These are phyloP conservation scores for Trichoderma atrobrunneum DNA, from an alignment of 2,329 filamentous ascomycete genomes.

Conservation along the genomic window DNA sequence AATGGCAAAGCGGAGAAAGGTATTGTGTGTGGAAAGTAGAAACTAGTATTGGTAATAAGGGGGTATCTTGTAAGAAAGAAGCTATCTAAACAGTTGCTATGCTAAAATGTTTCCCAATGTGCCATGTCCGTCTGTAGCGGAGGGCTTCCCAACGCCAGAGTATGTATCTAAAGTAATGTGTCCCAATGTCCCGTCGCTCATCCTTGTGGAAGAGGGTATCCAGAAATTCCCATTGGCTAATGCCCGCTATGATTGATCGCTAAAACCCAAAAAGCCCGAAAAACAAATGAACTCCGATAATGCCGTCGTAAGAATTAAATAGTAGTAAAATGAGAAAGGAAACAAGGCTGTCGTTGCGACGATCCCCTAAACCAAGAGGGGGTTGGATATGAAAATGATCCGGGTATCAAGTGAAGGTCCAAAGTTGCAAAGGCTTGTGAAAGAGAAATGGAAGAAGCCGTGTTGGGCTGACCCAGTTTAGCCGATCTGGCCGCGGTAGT, in stretches of 20 bases:
- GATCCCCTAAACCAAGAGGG: neutral
- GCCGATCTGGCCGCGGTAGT: slow-evolving; percentile 9
- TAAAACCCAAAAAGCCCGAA: neutral
- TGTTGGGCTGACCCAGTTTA: neutral
- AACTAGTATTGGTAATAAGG: slow-evolving; percentile 1
- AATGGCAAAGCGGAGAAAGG: neutral
- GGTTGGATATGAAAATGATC: neutral
- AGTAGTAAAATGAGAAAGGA: neutral
- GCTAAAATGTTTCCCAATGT: neutral
- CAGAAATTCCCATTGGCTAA: neutral
- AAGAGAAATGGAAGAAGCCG: slow-evolving; percentile 1
- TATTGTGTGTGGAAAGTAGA: neutral
- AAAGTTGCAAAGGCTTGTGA: neutral
- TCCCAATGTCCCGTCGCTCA: neutral
- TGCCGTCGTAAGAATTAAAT: slow-evolving; percentile 17
- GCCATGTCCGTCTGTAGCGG: slow-evolving; percentile 4
- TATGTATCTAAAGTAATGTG: neutral
- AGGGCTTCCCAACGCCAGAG: slow-evolving; percentile 13
- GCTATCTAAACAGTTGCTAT: slow-evolving; percentile 16
- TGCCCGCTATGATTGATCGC: slow-evolving; percentile 14
- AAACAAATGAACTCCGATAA: slow-evolving; percentile 13
- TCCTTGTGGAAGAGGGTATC: slow-evolving; percentile 10
- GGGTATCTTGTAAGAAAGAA: slow-evolving; percentile 14
- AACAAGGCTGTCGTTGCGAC: slow-evolving; percentile 6
- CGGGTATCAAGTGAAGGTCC: slow-evolving; percentile 13